phyloP scores from a whole-genome alignment of 306 rosid species.

The Cajanus cajan region DNA sequence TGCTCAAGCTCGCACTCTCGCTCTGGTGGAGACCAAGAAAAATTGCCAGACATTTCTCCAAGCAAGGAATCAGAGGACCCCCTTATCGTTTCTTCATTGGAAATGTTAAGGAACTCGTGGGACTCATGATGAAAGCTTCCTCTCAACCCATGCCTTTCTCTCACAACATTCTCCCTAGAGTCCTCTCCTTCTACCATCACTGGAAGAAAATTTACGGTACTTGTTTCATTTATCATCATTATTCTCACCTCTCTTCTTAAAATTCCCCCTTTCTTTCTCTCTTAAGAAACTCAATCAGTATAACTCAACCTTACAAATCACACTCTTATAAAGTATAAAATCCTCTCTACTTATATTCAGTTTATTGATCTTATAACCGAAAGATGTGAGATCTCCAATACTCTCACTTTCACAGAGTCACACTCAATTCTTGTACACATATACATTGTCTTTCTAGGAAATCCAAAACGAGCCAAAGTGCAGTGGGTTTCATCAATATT shows the following conservation, averaged over 20 bases:
- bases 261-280: background rate
- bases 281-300: too few relatives aligned
- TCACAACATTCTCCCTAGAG: conserved; percentile 86
- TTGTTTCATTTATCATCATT: background rate
- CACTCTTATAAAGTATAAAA: too few relatives aligned
- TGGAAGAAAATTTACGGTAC: conserved; percentile 84
- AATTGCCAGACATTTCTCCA: conserved; percentile 58
- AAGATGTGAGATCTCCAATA: too few relatives aligned
- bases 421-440: too few relatives aligned
- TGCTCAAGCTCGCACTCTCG: conserved; percentile 36
- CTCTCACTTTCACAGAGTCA: too few relatives aligned
- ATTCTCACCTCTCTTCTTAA: too few relatives aligned
- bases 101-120: conserved; percentile 62
- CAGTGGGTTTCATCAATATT: background rate
- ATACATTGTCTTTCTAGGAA: background rate
- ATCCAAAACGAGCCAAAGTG: background rate
- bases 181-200: conserved; percentile 82
- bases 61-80: conserved; percentile 85
- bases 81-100: conserved; percentile 89
- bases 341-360: too few relatives aligned
- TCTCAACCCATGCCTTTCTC: conserved; percentile 77
- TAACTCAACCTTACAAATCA: too few relatives aligned
- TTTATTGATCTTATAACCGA: too few relatives aligned
- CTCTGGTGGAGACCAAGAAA: conserved; percentile 88
- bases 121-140: conserved; percentile 76